Evolutionary conservation across 805 yeast species (phyloP), one percentile per base, ranked within the genome.

Genomic region (Barnettozyma sucrosica): DNA sequence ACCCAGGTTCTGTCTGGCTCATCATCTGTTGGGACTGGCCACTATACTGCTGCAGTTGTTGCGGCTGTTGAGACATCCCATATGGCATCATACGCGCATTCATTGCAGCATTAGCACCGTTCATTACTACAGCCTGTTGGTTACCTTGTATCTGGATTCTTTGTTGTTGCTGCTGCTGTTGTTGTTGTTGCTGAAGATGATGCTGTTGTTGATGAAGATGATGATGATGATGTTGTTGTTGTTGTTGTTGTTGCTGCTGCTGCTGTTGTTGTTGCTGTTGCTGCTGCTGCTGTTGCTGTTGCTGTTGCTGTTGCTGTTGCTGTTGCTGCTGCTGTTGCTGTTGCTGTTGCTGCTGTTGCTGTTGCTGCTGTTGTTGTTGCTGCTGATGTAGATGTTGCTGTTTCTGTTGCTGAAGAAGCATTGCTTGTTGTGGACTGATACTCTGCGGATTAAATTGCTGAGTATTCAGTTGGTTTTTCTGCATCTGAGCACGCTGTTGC

Each of bases 121-220:
- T 45, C 41, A 45, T 21, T 24, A 36, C 21, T 5, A 41, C 44
- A 26, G 48, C 39, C 37, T 45, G 47, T 20, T 45, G 48, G 11
- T 30, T 19, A 19, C 30, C 44, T 36, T 43, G 45, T 28, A 45
- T 32, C 14, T 19, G 45, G 20, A 28, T 28, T 28, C 32, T 28
- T 28, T 28, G 32, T 16, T 34, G 37, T 14, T 34, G 44, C 37
- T 34, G 44, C 18, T 59, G 57, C 24, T 55, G 41, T 47, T 51
- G 57, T 19, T 61, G 65, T 36, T 57, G 67, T 24, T 59, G 60
- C 10, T 55, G 47, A 45, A 54, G 55, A 26, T 62, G 66, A 45
- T 55, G 64, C 14, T 61, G 59, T 8, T 23, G 45, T 14, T 59
- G 51, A 20, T 38, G 47, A n/a, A 40, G 43, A 14, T 32, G 43